Base-by-base conservation (phyloP, 768 basidiomycete species). In the Trametes sanguinea region DNA sequence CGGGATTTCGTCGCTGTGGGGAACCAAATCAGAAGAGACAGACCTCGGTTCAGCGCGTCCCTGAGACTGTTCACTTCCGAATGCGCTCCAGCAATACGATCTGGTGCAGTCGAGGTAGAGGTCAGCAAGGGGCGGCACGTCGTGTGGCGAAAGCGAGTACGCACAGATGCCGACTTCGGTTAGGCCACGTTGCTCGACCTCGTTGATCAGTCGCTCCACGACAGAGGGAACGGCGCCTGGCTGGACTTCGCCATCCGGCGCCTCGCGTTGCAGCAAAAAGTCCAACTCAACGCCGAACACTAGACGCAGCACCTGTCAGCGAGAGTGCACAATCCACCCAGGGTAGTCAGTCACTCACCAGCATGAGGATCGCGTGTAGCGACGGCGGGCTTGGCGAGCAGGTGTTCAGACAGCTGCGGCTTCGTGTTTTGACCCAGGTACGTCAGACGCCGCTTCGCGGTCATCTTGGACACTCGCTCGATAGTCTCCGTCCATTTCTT, bases 131-230 rank as follows among this genome's bases (percentile, higher is more conserved):
- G 8, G 55, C 33, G n/a, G 39, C 22, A 22, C 22, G 22, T 22
- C 22, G 16, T 45, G 29, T 14, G 17, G 9, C 14, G 30, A 9
- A 29, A 6, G 27, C 17, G 37, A 33, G 22, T 27, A 79, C 88
- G 67, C 73, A 91, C 92, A 94, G 30, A 94, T 90, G 14, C 92
- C 92, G 64, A 89, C 85, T 78, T 94, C 92, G 16, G 77, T 84
- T 65, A 94, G 75, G 11, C 92, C 92, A 56, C 91, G 86, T 6
- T 75, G 66, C 73, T 94, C 92, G 17, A 94, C 83, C 71, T 90
- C 91, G 1, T 68, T 66, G 50, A 94, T 74, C 71, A 89, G 88
- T 57, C 80, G 80, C 60, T 86, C 80, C 33, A 94, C 78, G 56
- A 92, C 77, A 8, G 75, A 78, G 16, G 92, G 92, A 51, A 94